A percentile compares a stretch with the other conserved stretches of the same genome.
Conservation (phyloP, 208 protist species). For the Strigomonas culicis region DNA sequence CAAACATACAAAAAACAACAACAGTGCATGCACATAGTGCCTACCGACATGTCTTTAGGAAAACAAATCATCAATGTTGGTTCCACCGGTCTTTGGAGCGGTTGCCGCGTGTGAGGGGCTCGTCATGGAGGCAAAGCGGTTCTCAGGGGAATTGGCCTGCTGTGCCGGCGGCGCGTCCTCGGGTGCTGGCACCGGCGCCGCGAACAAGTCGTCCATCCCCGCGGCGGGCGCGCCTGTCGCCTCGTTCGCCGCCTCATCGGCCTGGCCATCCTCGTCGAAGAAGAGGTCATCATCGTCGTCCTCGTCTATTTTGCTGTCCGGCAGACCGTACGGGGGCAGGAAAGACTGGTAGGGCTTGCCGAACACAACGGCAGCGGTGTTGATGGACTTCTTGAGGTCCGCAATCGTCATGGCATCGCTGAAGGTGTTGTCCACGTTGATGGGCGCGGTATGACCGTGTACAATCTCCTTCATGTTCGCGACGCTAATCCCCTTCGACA, state of each 20-base stretch:
- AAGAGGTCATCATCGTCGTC: slow-evolving; percentile 55
- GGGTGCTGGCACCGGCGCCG: slow-evolving; percentile 5
- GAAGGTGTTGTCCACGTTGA: slow-evolving; percentile 91
- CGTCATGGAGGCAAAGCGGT: too few species aligned
- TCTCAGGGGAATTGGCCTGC: not conserved
- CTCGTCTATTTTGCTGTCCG: slow-evolving; percentile 45
- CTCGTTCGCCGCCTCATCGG: slow-evolving; percentile 35
- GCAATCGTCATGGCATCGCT: slow-evolving; percentile 92
- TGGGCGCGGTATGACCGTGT: slow-evolving; percentile 68
- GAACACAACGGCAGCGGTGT: slow-evolving; percentile 95
- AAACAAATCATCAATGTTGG: not conserved
- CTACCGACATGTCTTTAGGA: slow-evolving; percentile 27
- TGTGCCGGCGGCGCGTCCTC: not conserved
- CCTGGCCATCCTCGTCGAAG: slow-evolving; percentile 29
- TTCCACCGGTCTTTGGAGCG: not conserved
- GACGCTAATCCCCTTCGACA: slow-evolving; percentile 96
- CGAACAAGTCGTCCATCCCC: slow-evolving; percentile 45
- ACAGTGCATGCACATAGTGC: too few species aligned
- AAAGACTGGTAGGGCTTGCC: slow-evolving; percentile 94
- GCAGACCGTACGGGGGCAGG: slow-evolving; percentile 80
- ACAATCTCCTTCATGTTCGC: slow-evolving; percentile 94
- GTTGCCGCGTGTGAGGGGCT: too few species aligned
- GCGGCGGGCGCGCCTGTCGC: not conserved
- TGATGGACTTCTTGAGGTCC: slow-evolving; percentile 86
- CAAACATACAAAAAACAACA: not conserved